Evolutionary conservation across 768 basidiomycete species (phyloP).

Genomic region (Ramaria sp.): DNA sequence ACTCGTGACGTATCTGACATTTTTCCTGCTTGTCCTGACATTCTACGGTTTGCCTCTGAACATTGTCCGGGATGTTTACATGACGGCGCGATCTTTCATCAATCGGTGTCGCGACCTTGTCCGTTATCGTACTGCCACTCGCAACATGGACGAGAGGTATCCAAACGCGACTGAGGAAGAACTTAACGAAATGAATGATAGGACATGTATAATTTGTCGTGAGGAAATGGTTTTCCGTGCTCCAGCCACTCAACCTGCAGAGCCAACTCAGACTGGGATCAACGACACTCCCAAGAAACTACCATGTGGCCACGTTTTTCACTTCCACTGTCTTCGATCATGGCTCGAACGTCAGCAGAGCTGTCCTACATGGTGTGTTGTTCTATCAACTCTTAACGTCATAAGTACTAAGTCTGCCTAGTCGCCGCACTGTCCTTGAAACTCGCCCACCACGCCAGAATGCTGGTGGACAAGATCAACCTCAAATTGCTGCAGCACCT

Average conservation of each 20-base stretch:
- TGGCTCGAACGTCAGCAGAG: slow-evolving; percentile 99
- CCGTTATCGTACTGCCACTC: slow-evolving; percentile 87
- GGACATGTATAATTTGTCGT: slow-evolving; percentile 95
- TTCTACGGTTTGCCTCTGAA: slow-evolving; percentile 94
- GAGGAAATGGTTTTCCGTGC: slow-evolving; percentile 73
- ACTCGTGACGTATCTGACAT: slow-evolving; percentile 80
- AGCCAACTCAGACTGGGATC: slow-evolving; percentile 44
- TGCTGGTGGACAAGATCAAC: slow-evolving; percentile 9
- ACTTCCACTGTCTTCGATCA: slow-evolving; percentile 92
- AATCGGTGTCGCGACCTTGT: slow-evolving; percentile 78
- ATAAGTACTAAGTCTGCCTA: slow-evolving; percentile 17
- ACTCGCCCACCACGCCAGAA: slow-evolving; percentile 18
- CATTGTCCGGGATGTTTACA: slow-evolving; percentile 93
- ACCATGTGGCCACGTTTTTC: slow-evolving; percentile 95
- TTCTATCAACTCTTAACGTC: slow-evolving; percentile 10
- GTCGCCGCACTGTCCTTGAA: slow-evolving; percentile 72
- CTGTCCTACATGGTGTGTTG: slow-evolving; percentile 89
- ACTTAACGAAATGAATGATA: slow-evolving; percentile 68
- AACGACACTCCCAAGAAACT: slow-evolving; percentile 96
- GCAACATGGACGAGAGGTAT: slow-evolving; percentile 94
- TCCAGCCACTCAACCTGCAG: slow-evolving; percentile 16
- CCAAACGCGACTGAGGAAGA: slow-evolving; percentile 87
- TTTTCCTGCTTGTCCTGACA: slow-evolving; percentile 90
- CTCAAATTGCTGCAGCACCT: slow-evolving; percentile 6
- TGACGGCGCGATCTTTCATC: slow-evolving; percentile 89